Percentiles rank a stretch among this genome's conserved stretches.
Evolutionary conservation across 169 alveolate species (phyloP).

Genomic region (Blepharisma undulans): DNA sequence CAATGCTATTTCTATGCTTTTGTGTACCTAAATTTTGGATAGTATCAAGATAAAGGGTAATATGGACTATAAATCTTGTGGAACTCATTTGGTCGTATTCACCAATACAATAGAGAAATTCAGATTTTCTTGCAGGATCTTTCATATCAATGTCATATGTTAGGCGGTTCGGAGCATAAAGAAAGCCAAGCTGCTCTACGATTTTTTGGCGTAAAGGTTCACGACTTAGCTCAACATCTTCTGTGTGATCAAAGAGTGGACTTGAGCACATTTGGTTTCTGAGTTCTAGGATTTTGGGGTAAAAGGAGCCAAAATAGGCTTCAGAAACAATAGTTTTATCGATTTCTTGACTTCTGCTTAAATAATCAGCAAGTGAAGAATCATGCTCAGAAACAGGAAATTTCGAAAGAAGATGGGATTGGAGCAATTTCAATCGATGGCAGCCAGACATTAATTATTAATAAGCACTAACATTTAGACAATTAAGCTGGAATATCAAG

Average conservation of each 20-base stretch:
- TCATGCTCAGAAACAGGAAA: not conserved
- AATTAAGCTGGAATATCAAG: not conserved
- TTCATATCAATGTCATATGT: not conserved
- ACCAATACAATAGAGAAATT: not conserved
- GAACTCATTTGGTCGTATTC: not conserved
- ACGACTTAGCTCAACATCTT: not conserved
- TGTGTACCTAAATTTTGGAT: constrained; percentile 20
- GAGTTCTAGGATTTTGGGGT: not conserved
- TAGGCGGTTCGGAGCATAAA: not conserved
- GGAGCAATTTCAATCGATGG: not conserved
- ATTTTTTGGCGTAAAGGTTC: not conserved
- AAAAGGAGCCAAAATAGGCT: not conserved
- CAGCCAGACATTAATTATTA: not conserved
- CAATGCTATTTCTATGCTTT: constrained; percentile 5
- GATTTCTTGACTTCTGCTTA: not conserved
- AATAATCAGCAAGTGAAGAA: not conserved
- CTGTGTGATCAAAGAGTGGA: not conserved
- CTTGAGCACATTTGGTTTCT: not conserved
- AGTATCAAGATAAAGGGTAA: constrained; percentile 13
- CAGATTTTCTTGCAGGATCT: not conserved
- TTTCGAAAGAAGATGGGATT: not conserved
- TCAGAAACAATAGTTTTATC: not conserved
- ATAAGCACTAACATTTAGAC: not conserved
- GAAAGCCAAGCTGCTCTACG: not conserved
- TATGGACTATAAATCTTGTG: constrained; percentile 18